phyloP scores from a whole-genome alignment of 2,329 filamentous ascomycete species.

The Macrophomina tecta region DNA sequence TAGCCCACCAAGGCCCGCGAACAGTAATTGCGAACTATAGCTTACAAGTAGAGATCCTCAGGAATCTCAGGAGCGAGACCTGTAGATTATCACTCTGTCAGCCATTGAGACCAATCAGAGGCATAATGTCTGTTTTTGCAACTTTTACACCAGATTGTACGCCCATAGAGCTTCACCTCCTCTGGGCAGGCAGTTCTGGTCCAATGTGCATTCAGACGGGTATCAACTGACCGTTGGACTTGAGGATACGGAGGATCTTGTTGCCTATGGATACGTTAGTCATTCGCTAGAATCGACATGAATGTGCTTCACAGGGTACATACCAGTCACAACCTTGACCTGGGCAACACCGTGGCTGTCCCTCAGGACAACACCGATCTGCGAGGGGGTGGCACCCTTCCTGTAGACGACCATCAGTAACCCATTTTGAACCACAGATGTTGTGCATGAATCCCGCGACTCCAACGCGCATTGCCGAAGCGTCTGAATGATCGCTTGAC shows the following conservation, averaged over 20 bases:
- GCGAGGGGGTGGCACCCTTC: slow-evolving; percentile 95
- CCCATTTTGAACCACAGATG: too few relatives aligned
- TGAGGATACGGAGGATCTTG: slow-evolving; percentile 99
- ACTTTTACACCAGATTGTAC: slow-evolving; percentile 32
- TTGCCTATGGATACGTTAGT: slow-evolving; percentile 67
- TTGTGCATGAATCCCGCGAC: not conserved
- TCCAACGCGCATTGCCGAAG: not conserved
- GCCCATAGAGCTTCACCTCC: slow-evolving; percentile 36
- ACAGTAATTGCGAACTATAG: slow-evolving; percentile 68
- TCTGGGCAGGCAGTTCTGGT: slow-evolving; percentile 36
- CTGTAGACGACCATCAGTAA: slow-evolving; percentile 51
- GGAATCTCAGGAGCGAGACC: slow-evolving; percentile 98
- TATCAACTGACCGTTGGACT: slow-evolving; percentile 85
- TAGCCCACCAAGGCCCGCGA: not conserved
- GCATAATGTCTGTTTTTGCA: slow-evolving; percentile 45
- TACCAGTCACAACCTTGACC: slow-evolving; percentile 97
- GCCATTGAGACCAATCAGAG: slow-evolving; percentile 50
- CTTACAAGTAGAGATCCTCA: slow-evolving; percentile 97
- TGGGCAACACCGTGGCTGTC: slow-evolving; percentile 98
- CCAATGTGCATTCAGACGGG: slow-evolving; percentile 50
- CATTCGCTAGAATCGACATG: not conserved
- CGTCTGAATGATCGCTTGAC: not conserved
- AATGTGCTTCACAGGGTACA: slow-evolving; percentile 42
- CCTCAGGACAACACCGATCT: slow-evolving; percentile 95
- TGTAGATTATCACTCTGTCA: slow-evolving; percentile 57